Evolutionary conservation across 306 rosid genomes (phyloP).

Genomic region (Medicago truncatula): DNA sequence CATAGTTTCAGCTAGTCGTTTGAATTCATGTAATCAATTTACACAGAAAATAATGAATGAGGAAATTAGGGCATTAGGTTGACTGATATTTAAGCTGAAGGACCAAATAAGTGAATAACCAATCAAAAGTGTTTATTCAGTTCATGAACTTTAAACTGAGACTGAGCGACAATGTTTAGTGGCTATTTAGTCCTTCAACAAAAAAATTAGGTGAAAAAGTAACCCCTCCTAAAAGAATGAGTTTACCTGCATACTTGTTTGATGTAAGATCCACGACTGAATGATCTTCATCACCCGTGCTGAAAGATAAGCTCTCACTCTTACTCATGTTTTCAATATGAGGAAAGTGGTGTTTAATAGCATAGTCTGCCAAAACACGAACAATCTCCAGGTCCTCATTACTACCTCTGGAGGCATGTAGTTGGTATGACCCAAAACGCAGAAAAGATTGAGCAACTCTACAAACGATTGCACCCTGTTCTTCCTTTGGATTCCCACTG

Average conservation of each 20-base stretch:
- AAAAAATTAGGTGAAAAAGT: constrained; percentile 8
- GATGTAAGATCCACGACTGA: constrained; percentile 93
- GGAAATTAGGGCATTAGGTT: constrained; percentile 12
- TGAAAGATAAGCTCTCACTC: constrained; percentile 86
- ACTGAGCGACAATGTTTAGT: background rate
- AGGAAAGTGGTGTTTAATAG: constrained; percentile 86
- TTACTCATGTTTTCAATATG: constrained; percentile 83
- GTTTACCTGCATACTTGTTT: constrained; percentile 94
- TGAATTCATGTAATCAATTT: constrained; percentile 13
- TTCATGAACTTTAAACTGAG: constrained; percentile 1
- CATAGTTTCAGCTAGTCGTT: background rate
- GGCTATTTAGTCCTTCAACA: constrained; percentile 1
- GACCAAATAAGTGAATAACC: constrained; percentile 14
- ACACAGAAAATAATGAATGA: background rate
- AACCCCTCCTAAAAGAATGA: background rate
- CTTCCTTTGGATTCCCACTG: constrained; percentile 96
- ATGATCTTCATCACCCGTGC: constrained; percentile 76
- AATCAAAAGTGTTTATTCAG: constrained; percentile 19
- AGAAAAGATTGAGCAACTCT: constrained; percentile 90
- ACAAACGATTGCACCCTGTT: constrained; percentile 94
- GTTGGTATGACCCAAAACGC: constrained; percentile 97
- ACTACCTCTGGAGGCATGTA: constrained; percentile 83
- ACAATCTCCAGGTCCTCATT: constrained; percentile 79
- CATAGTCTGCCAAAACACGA: constrained; percentile 85
- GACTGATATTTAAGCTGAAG: constrained; percentile 1